A percentile compares a stretch with the other conserved stretches of the same genome.
These are phyloP conservation scores for Ogataea saltuana DNA, from an alignment of 805 yeast species.

Conservation along the genomic window DNA sequence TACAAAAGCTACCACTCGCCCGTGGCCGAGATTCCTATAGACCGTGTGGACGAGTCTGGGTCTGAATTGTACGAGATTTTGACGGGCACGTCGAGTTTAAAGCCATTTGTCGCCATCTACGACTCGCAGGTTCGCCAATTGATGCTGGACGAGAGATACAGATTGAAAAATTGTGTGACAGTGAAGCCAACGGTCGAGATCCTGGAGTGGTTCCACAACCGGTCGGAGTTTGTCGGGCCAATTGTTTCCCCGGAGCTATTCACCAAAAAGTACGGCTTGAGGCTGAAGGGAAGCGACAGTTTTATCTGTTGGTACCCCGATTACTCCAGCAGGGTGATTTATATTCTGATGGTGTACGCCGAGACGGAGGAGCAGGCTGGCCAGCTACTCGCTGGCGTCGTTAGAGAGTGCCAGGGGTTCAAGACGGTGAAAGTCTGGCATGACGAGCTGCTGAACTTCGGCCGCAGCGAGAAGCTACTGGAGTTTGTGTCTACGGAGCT, in stretches of 20 bases:
- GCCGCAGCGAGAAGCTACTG: constrained; percentile 11
- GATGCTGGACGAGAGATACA: constrained; percentile 1
- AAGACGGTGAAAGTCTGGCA: constrained; percentile 28
- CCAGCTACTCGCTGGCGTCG: constrained; percentile 16
- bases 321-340: constrained; percentile 12
- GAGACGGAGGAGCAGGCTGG: constrained; percentile 12
- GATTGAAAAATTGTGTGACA: constrained; percentile 27
- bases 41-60: background rate
- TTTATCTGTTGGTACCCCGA: constrained; percentile 49
- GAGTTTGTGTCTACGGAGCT: constrained; percentile 11
- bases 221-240: constrained; percentile 29
- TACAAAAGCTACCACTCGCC: constrained; percentile 38
- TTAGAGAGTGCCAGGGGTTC: constrained; percentile 16
- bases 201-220: constrained; percentile 44
- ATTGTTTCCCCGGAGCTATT: constrained; percentile 6
- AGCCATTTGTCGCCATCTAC: constrained; percentile 12
- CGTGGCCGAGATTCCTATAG: constrained; percentile 17
- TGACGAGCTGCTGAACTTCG: constrained; percentile 21
- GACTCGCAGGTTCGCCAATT: constrained; percentile 6
- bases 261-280: constrained; percentile 13
- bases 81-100: background rate
- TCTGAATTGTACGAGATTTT: background rate
- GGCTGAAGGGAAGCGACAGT: constrained; percentile 22
- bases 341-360: constrained; percentile 24
- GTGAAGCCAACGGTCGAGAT: constrained; percentile 39